These are phyloP conservation scores for Leptodontidium sp. DNA, from an alignment of 2,329 filamentous ascomycete species.

Conservation along the genomic window DNA sequence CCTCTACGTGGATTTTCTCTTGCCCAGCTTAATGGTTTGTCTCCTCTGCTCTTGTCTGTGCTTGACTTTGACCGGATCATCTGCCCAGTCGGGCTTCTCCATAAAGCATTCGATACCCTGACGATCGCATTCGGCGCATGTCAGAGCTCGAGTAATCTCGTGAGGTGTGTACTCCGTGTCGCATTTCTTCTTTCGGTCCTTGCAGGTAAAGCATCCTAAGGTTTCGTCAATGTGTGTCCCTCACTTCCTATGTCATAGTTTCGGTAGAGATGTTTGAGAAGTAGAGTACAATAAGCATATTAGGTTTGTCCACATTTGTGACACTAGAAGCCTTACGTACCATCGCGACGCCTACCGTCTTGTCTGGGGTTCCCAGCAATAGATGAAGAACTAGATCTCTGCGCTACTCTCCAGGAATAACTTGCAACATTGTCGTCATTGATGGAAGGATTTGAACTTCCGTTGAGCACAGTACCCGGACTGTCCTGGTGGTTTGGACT, in stretches of 20 bases:
- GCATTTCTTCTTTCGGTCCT: constrained; percentile 23
- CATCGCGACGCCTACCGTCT: neutral
- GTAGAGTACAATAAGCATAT: too few species aligned
- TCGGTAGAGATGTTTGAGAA: neutral
- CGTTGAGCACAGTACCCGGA: neutral
- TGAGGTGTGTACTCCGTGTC: constrained; percentile 11
- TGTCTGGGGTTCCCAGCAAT: neutral
- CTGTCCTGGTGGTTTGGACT: neutral
- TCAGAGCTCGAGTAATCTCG: neutral
- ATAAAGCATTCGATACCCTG: constrained; percentile 1
- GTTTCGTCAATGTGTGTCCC: neutral
- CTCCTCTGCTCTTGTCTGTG: neutral
- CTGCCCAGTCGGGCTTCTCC: neutral
- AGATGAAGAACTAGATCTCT: neutral
- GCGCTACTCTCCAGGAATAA: neutral
- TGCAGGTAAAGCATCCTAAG: constrained; percentile 21
- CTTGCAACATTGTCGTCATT: neutral
- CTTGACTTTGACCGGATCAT: neutral
- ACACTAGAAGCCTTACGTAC: neutral
- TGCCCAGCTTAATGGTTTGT: neutral
- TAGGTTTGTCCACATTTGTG: neutral
- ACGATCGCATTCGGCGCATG: neutral
- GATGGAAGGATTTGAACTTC: neutral
- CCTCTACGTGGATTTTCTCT: neutral
- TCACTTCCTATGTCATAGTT: neutral